These are phyloP conservation scores for Clonostachys rhizophaga DNA, from an alignment of 2,329 filamentous ascomycete genomes.

Conservation along the genomic window DNA sequence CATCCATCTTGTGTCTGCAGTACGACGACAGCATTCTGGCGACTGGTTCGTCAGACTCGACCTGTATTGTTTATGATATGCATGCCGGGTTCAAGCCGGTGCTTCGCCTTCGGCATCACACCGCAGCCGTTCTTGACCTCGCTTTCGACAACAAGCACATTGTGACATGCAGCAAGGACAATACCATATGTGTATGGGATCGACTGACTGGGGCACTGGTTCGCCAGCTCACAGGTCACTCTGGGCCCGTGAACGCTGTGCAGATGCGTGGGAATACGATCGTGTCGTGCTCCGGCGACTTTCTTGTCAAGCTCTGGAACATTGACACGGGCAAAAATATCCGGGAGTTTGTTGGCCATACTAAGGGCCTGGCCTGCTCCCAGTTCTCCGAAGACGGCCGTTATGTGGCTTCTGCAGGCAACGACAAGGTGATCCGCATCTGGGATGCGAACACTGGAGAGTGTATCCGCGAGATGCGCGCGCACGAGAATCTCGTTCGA, in stretches of 20 bases:
- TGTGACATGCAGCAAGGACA: conserved; percentile 95
- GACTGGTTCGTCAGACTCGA: conserved; percentile 88
- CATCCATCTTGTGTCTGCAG: conserved; percentile 90
- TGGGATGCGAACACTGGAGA: conserved; percentile 92
- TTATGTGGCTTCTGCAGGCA: conserved; percentile 89
- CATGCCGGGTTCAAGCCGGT: conserved; percentile 75
- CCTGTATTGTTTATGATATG: conserved; percentile 88
- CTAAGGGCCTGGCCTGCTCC: conserved; percentile 89
- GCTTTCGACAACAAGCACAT: conserved; percentile 91
- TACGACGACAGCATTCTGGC: conserved; percentile 92
- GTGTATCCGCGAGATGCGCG: conserved; percentile 73
- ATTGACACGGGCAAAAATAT: conserved; percentile 83
- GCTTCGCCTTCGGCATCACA: conserved; percentile 71
- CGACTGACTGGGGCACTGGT: conserved; percentile 71
- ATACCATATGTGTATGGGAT: conserved; percentile 92
- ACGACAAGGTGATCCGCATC: conserved; percentile 92
- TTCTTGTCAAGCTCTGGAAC: conserved; percentile 92
- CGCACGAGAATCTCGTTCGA: conserved; percentile 82
- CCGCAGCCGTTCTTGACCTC: conserved; percentile 86
- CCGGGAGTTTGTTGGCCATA: conserved; percentile 85
- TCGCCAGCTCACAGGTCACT: conserved; percentile 78
- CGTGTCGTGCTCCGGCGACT: conserved; percentile 91
- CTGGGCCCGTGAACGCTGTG: conserved; percentile 92
- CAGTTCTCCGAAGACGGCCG: conserved; percentile 96
- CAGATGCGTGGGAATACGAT: conserved; percentile 91